Evolutionary conservation across 2,329 filamentous ascomycete genomes (phyloP).

Genomic region (Cytospora piceicola): DNA sequence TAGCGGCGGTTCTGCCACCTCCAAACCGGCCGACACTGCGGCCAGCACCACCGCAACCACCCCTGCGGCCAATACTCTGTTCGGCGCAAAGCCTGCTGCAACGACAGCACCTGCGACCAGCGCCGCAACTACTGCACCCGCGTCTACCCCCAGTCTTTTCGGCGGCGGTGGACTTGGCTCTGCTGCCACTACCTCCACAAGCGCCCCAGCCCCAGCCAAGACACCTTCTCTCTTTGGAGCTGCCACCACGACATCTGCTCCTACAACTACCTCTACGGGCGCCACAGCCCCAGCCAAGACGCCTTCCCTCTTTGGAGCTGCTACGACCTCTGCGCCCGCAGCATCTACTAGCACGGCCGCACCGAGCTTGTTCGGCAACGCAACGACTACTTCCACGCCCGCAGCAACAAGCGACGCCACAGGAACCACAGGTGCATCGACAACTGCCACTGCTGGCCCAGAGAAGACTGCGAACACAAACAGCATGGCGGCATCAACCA

Average conservation of each 20-base stretch:
- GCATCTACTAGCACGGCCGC: slow-evolving; percentile 37
- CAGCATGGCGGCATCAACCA: slow-evolving; percentile 72
- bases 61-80: slow-evolving; percentile 38
- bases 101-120: slow-evolving; percentile 39
- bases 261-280: slow-evolving; percentile 28
- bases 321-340: slow-evolving; percentile 31
- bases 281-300: slow-evolving; percentile 18
- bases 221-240: slow-evolving; percentile 38
- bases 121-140: slow-evolving; percentile 29
- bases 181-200: not conserved
- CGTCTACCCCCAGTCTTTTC: slow-evolving; percentile 26
- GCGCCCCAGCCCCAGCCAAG: slow-evolving; percentile 29
- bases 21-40: slow-evolving; percentile 38
- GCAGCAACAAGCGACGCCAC: slow-evolving; percentile 9
- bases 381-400: slow-evolving; percentile 32
- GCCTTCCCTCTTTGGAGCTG: slow-evolving; percentile 15
- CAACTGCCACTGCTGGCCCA: slow-evolving; percentile 11
- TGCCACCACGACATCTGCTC: slow-evolving; percentile 33
- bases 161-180: slow-evolving; percentile 15
- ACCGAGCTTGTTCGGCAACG: slow-evolving; percentile 35
- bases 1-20: slow-evolving; percentile 26
- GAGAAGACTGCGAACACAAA: slow-evolving; percentile 36
- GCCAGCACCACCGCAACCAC: slow-evolving; percentile 18
- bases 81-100: slow-evolving; percentile 47
- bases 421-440: slow-evolving; percentile 14